These are phyloP conservation scores for Neofusicoccum laricinum DNA, from an alignment of 2,329 filamentous ascomycete species.

Conservation along the genomic window DNA sequence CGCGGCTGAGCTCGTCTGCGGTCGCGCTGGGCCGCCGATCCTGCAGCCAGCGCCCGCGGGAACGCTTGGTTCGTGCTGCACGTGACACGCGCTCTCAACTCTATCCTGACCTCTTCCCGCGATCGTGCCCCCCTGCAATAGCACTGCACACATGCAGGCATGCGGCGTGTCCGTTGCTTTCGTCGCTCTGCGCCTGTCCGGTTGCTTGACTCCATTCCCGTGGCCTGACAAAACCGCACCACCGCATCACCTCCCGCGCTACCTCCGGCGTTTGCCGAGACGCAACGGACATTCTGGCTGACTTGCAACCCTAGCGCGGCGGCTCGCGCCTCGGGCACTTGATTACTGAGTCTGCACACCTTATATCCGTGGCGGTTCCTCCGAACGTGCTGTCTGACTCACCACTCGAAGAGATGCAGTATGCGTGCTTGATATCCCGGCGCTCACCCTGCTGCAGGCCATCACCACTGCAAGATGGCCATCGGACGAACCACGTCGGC, in stretches of 20 bases:
- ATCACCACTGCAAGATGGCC: too few relatives aligned
- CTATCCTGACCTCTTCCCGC: conserved; percentile 4
- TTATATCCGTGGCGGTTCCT: neutral
- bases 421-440: too few relatives aligned
- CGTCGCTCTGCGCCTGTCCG: too few relatives aligned
- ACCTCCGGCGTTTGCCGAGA: neutral
- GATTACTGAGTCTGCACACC: neutral
- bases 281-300: neutral
- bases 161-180: neutral
- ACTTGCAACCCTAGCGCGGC: neutral
- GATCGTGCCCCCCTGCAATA: neutral
- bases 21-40: neutral
- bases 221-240: too few relatives aligned
- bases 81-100: neutral
- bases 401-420: neutral
- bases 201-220: too few relatives aligned
- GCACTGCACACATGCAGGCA: neutral
- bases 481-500: too few relatives aligned
- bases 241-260: neutral
- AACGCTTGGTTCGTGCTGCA: neutral
- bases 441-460: too few relatives aligned
- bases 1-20: too few relatives aligned
- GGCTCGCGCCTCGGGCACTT: neutral
- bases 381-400: neutral
- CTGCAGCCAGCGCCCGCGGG: neutral